A percentile compares a stretch with the other conserved stretches of the same genome.
These are phyloP conservation scores for Artemisia tridentata DNA, from an alignment of 129 eudicot species.

Conservation along the genomic window DNA sequence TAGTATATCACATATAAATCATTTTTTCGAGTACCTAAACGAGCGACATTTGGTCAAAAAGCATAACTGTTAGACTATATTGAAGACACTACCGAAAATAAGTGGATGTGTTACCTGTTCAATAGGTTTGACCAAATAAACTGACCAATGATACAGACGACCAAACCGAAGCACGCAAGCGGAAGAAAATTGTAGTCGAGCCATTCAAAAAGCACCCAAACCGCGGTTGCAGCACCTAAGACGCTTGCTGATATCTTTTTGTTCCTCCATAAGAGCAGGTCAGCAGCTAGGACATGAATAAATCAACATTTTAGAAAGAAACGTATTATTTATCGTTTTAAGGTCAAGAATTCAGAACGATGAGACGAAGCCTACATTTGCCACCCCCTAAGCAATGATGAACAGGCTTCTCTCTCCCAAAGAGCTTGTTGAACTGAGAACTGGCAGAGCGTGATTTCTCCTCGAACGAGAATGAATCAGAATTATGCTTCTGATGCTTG, in stretches of 20 bases:
- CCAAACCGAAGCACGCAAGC: slow-evolving; percentile 55
- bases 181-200: slow-evolving; percentile 77
- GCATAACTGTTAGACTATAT: not conserved
- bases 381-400: slow-evolving; percentile 85
- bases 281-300: slow-evolving; percentile 65
- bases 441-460: slow-evolving; percentile 48
- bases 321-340: not conserved
- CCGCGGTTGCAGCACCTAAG: slow-evolving; percentile 56
- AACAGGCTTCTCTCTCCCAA: slow-evolving; percentile 84
- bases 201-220: slow-evolving; percentile 97
- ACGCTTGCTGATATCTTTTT: slow-evolving; percentile 87
- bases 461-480: slow-evolving; percentile 48
- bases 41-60: not conserved
- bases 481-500: slow-evolving; percentile 44
- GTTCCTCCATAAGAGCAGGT: slow-evolving; percentile 94
- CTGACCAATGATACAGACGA: slow-evolving; percentile 57
- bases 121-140: slow-evolving; percentile 60
- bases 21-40: not conserved
- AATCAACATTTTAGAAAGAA: not conserved
- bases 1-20: not conserved
- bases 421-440: slow-evolving; percentile 63
- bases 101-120: slow-evolving; percentile 35
- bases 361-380: slow-evolving; percentile 47
- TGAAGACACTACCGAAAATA: not conserved
- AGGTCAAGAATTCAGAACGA: not conserved